These are phyloP conservation scores for Mycosphaerella arachidis DNA, from an alignment of 2,329 filamentous ascomycete genomes.

Conservation along the genomic window DNA sequence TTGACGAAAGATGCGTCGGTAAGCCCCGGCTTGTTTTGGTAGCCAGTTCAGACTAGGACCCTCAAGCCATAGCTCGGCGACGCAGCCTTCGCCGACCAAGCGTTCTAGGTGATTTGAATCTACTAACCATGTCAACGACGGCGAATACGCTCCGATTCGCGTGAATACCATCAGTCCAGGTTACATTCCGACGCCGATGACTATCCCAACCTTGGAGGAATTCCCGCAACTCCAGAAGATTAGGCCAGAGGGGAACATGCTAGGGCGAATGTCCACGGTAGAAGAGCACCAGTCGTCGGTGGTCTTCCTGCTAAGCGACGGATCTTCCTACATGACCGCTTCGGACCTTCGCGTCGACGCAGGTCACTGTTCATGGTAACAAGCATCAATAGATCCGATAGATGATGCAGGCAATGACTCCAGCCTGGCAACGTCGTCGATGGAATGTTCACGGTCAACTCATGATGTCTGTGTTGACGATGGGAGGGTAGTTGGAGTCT, in stretches of 20 bases:
- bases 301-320: constrained; percentile 6
- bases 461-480: too few relatives aligned
- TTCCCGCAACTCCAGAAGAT: background rate
- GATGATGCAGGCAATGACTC: too few relatives aligned
- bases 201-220: background rate
- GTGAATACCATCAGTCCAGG: constrained; percentile 9
- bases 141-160: constrained; percentile 4
- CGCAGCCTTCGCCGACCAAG: constrained; percentile 34
- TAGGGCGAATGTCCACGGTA: constrained; percentile 6
- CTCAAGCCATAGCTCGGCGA: constrained; percentile 46
- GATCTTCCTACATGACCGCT: constrained; percentile 8
- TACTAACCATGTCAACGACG: background rate
- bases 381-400: too few relatives aligned
- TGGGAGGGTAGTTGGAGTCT: too few relatives aligned
- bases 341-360: constrained; percentile 1
- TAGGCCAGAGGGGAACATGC: constrained; percentile 8
- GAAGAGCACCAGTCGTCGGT: constrained; percentile 6
- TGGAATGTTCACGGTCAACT: too few relatives aligned
- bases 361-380: background rate
- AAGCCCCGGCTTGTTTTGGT: constrained; percentile 34
- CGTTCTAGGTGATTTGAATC: background rate
- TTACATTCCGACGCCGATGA: constrained; percentile 8
- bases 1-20: constrained; percentile 22
- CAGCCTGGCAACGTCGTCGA: too few relatives aligned
- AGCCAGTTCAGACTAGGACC: constrained; percentile 43